These are phyloP conservation scores for Chrysoporthe puriensis DNA, from an alignment of 2,329 filamentous ascomycete genomes.

Conservation along the genomic window DNA sequence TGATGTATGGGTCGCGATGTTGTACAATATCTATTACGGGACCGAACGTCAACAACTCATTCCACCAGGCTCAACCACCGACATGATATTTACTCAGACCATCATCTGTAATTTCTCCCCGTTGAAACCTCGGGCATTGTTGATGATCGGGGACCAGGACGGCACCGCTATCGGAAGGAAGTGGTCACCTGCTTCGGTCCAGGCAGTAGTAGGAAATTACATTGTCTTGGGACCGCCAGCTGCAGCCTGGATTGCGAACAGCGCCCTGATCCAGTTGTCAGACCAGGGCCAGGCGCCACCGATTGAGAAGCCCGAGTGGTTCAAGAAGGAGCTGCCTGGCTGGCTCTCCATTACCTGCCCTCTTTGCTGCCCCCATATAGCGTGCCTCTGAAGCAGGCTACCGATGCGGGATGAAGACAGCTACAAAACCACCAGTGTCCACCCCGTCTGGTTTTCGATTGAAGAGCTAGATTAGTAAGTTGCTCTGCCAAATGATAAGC, in stretches of 20 bases:
- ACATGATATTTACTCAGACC: constrained; percentile 58
- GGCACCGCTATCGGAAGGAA: constrained; percentile 58
- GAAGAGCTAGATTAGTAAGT: too few relatives aligned
- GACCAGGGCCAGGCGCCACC: constrained; percentile 57
- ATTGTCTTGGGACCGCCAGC: constrained; percentile 51
- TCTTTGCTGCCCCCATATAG: not conserved
- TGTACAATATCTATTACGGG: constrained; percentile 54
- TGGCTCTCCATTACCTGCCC: constrained; percentile 43
- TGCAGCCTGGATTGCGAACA: constrained; percentile 47
- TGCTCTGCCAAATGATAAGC: too few relatives aligned
- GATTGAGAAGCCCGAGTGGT: constrained; percentile 52
- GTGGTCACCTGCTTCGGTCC: constrained; percentile 51
- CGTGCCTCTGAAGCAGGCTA: not conserved
- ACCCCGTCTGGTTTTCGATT: too few relatives aligned
- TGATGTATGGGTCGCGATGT: constrained; percentile 60
- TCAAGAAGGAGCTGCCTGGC: constrained; percentile 49
- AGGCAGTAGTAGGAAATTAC: constrained; percentile 52
- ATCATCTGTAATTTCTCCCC: constrained; percentile 53
- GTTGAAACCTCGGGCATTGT: constrained; percentile 49
- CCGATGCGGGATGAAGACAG: not conserved
- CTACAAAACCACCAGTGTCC: not conserved
- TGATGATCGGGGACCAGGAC: constrained; percentile 56
- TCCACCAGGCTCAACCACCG: constrained; percentile 56
- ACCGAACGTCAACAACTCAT: constrained; percentile 47
- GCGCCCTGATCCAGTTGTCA: constrained; percentile 50